Evolutionary conservation across 768 basidiomycete species (phyloP).

Genomic region (Boletus patriciae): DNA sequence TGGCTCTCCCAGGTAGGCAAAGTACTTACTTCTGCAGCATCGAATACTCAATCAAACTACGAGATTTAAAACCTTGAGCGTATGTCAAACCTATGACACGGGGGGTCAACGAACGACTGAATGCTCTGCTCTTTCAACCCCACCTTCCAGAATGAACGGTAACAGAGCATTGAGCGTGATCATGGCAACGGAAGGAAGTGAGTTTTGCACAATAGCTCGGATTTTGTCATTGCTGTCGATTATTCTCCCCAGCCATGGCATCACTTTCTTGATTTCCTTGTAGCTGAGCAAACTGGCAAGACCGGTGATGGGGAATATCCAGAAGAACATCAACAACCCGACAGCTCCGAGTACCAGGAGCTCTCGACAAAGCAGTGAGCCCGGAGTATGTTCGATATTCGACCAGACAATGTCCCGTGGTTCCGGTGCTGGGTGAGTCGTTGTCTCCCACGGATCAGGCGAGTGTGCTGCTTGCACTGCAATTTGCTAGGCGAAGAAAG

Average conservation of each 20-base stretch:
- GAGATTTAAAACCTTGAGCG: conserved; percentile 84
- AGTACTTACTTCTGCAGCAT: conserved; percentile 79
- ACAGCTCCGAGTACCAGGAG: conserved; percentile 69
- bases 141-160: conserved; percentile 89
- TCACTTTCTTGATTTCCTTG: conserved; percentile 85
- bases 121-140: conserved; percentile 2
- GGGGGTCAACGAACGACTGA: neutral
- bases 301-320: conserved; percentile 88
- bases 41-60: conserved; percentile 93
- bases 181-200: conserved; percentile 87
- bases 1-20: neutral
- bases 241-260: conserved; percentile 84
- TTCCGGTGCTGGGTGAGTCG: conserved; percentile 82
- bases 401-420: conserved; percentile 96
- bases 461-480: conserved; percentile 84
- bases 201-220: conserved; percentile 90
- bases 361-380: conserved; percentile 63
- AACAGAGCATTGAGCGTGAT: conserved; percentile 85
- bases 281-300: conserved; percentile 89
- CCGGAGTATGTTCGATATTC: conserved; percentile 71
- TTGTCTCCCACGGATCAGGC: conserved; percentile 60
- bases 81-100: conserved; percentile 65
- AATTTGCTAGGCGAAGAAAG: conserved; percentile 60
- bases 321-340: conserved; percentile 78
- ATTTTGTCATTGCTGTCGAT: conserved; percentile 82